phyloP scores from a whole-genome alignment of 306 rosid species.

The Quercus robur region DNA sequence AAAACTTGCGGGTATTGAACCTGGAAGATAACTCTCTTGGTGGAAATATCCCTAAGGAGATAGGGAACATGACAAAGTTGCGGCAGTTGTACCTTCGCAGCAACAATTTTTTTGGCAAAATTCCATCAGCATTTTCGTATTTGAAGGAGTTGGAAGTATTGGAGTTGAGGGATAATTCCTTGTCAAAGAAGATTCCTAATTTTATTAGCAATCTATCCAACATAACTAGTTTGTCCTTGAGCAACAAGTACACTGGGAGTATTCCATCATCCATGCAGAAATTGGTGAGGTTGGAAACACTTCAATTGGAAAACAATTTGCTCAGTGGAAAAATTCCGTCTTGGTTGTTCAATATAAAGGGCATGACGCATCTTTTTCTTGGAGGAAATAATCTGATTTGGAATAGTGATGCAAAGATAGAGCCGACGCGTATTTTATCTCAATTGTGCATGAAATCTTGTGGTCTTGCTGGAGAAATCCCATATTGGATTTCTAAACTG shows the following conservation, averaged over 20 bases:
- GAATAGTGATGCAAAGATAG: not conserved
- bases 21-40: too few relatives aligned
- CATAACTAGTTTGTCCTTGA: slow-evolving; percentile 19
- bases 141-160: not conserved
- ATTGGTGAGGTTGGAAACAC: slow-evolving; percentile 2
- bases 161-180: slow-evolving; percentile 19
- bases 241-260: not conserved
- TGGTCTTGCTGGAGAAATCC: slow-evolving; percentile 24
- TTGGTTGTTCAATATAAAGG: slow-evolving; percentile 20
- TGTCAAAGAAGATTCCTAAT: slow-evolving; percentile 15
- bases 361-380: slow-evolving; percentile 13
- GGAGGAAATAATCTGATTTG: not conserved
- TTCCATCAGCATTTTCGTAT: not conserved
- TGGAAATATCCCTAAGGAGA: slow-evolving; percentile 18
- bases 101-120: not conserved
- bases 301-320: slow-evolving; percentile 13
- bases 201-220: slow-evolving; percentile 9
- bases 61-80: slow-evolving; percentile 8
- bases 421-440: not conserved
- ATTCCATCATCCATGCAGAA: slow-evolving; percentile 24
- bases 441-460: slow-evolving; percentile 19
- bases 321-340: slow-evolving; percentile 18
- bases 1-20: too few relatives aligned
- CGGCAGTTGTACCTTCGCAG: slow-evolving; percentile 9
- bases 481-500: slow-evolving; percentile 25